Percentiles rank a stretch among this genome's conserved stretches.
These are phyloP conservation scores for Cryptomeria japonica DNA, from an alignment of 75 land plant genomes.

Conservation along the genomic window DNA sequence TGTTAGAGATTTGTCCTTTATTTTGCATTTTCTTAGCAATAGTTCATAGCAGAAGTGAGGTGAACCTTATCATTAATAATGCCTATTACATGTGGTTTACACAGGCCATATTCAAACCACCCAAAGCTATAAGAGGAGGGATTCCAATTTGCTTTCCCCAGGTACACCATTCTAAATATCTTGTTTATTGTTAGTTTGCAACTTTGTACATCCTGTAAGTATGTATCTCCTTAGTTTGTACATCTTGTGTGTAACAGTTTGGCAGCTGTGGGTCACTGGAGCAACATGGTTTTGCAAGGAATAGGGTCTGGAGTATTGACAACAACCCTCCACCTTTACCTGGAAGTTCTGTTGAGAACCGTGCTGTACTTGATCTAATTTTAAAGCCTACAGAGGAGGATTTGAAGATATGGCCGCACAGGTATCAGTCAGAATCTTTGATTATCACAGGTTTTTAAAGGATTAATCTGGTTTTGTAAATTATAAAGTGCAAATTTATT, in stretches of 20 bases:
- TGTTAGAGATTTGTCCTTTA: background rate
- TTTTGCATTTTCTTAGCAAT: background rate
- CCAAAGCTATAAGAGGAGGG: slow-evolving; percentile 80
- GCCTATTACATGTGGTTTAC: slow-evolving; percentile 13
- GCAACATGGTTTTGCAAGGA: slow-evolving; percentile 91
- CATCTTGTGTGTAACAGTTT: slow-evolving; percentile 50
- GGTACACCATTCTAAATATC: slow-evolving; percentile 28
- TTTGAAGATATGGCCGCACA: slow-evolving; percentile 70
- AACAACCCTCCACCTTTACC: slow-evolving; percentile 69
- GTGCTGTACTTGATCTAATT: slow-evolving; percentile 67
- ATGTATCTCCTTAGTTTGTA: background rate
- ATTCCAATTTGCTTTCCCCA: slow-evolving; percentile 90
- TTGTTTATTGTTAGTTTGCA: background rate
- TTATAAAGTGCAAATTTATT: background rate
- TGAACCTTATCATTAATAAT: background rate
- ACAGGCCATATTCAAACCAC: slow-evolving; percentile 78
- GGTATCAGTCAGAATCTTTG: slow-evolving; percentile 24
- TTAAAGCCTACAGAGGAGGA: slow-evolving; percentile 79
- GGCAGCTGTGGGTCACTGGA: slow-evolving; percentile 64
- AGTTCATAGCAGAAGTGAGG: background rate
- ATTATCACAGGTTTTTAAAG: background rate
- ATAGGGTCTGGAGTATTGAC: slow-evolving; percentile 78
- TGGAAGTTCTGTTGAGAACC: slow-evolving; percentile 16
- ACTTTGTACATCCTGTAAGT: background rate
- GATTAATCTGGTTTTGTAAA: background rate